Base-by-base conservation (phyloP, 768 basidiomycete species). In the Lentinus tigrinus region DNA sequence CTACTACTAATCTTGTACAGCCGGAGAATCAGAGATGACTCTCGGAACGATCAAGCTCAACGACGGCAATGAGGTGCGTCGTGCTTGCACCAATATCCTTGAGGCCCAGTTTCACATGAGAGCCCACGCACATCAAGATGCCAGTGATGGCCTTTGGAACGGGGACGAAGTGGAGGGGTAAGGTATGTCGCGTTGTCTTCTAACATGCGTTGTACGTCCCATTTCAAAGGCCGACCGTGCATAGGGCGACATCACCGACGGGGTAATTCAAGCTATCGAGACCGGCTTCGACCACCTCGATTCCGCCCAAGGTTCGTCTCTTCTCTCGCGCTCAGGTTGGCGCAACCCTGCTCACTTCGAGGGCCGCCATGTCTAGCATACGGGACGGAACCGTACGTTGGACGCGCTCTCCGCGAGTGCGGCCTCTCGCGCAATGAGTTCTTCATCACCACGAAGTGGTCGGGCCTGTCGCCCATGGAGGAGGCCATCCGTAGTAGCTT, bases 141-240 rank as follows among this genome's bases (percentile, higher is more conserved):
- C 87, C 87, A 13, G 69, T 72, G 14, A 81, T 89, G 54, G 86
- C 85, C 0, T 87, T 80, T 68, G 86, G 87, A 1, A 81, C 85
- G 0, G 85, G 85, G 9, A 76, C 75, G 34, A 78, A 72, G 59
- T 70, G 69, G 70, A 71, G 68, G 40, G 60, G 61, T 4, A 64
- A 69, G 57, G 70, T 67, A 53, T 8, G 63, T 36, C 11, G 31
- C 1, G 31, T 17, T 46, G 43, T 13, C n/a, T 21, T 17, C 9
- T 14, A 8, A 17, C 21, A 9, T 9, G 40, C 17, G 17, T 40
- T 16, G 14, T 16, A 19, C 16, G 14, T 19, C 10, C 6, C 19
- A 37, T 8, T 37, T 37, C n/a, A 43, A 43, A 4, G 3, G 19
- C 23, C 17, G 42, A 21, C n/a, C 42, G 17, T 9, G n/a, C 42